These are phyloP conservation scores for Coleophoma cylindrospora DNA, from an alignment of 2,329 filamentous ascomycete genomes.

Conservation along the genomic window DNA sequence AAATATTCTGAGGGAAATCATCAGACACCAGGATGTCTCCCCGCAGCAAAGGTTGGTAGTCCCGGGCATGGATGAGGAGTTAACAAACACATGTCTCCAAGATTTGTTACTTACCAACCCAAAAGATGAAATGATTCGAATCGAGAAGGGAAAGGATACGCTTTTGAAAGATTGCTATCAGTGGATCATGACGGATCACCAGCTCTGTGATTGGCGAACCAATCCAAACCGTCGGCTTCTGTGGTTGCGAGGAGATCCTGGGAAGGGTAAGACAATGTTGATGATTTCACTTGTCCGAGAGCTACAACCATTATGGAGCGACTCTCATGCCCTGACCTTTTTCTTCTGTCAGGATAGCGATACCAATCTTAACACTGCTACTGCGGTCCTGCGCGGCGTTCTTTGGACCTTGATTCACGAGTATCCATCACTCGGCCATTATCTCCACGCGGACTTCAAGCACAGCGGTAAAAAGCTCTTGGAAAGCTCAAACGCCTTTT, in stretches of 20 bases:
- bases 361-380: conserved; percentile 29
- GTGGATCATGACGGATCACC: no score
- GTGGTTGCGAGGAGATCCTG: conserved; percentile 29
- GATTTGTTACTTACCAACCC: conserved; percentile 27
- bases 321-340: no score
- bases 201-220: no score
- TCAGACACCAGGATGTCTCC: no score
- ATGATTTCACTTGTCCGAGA: no score
- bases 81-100: conserved; percentile 10
- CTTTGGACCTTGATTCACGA: conserved; percentile 32
- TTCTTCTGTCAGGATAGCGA: conserved; percentile 40
- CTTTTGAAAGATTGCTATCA: no score
- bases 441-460: conserved; percentile 31
- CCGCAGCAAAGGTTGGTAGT: no score
- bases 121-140: conserved; percentile 26
- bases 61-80: no score
- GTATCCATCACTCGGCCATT: conserved; percentile 25
- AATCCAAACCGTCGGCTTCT: no score
- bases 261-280: no score
- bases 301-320: no score
- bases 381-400: conserved; percentile 35
- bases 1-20: no score
- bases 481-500: conserved; percentile 32
- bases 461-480: conserved; percentile 30
- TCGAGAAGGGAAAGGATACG: conserved; percentile 19